These are phyloP conservation scores for Golubevia sp. DNA, from an alignment of 1,284 basidiomycete genomes.

Conservation along the genomic window DNA sequence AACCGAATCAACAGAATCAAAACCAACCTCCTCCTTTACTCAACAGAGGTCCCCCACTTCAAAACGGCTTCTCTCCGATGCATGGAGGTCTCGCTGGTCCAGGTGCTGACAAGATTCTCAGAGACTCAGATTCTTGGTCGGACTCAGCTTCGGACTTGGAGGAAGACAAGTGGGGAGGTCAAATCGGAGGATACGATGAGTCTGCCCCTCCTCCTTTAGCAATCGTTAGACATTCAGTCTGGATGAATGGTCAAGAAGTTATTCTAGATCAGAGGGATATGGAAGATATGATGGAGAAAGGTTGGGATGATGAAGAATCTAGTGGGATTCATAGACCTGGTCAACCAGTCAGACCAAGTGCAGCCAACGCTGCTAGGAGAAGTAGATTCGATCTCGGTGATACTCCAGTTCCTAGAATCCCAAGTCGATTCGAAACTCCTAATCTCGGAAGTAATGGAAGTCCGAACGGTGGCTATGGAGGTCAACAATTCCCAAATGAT, in stretches of 20 bases:
- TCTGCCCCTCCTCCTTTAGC: constrained; percentile 37
- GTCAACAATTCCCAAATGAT: too few relatives aligned
- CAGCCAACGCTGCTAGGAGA: too few relatives aligned
- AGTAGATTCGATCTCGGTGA: constrained; percentile 1
- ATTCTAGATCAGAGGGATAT: constrained; percentile 41
- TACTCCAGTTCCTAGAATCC: constrained; percentile 27
- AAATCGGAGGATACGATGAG: constrained; percentile 63
- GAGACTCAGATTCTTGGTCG: constrained; percentile 21
- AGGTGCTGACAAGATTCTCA: too few relatives aligned
- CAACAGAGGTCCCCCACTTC: too few relatives aligned
- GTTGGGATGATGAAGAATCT: constrained; percentile 30
- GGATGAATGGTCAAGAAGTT: constrained; percentile 37
- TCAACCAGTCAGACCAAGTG: too few relatives aligned
- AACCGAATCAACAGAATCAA: constrained; percentile 4
- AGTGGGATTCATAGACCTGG: too few relatives aligned
- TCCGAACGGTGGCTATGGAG: constrained; percentile 1
- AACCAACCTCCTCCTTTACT: too few relatives aligned
- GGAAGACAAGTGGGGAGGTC: constrained; percentile 85
- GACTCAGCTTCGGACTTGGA: constrained; percentile 65
- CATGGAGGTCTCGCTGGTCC: constrained; percentile 57
- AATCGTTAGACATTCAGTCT: constrained; percentile 40
- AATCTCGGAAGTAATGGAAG: constrained; percentile 24
- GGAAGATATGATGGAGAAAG: constrained; percentile 48
- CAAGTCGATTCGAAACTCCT: constrained; percentile 15
- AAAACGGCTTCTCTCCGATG: not conserved